A percentile compares a stretch with the other conserved stretches of the same genome.
Evolutionary conservation across 2,329 filamentous ascomycete species (phyloP).

Genomic region (Fusarium tuaranense): DNA sequence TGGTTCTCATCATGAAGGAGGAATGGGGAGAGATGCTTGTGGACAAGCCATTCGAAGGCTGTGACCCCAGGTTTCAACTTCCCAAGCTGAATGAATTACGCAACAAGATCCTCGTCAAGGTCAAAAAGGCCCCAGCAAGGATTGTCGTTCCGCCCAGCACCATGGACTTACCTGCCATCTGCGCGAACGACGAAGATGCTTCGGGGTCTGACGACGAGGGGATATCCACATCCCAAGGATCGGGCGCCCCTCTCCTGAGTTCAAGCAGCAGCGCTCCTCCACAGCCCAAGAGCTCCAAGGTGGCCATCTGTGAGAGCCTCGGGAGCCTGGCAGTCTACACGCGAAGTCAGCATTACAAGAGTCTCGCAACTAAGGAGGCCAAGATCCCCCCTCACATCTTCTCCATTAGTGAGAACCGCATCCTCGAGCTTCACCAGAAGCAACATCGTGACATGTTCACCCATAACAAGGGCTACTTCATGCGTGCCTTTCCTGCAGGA

Average conservation of each 20-base stretch:
- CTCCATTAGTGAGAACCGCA: slow-evolving; percentile 87
- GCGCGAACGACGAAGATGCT: slow-evolving; percentile 52
- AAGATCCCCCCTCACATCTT: slow-evolving; percentile 78
- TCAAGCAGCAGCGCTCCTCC: slow-evolving; percentile 17
- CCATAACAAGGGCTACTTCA: slow-evolving; percentile 89
- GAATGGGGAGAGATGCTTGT: slow-evolving; percentile 84
- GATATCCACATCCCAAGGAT: slow-evolving; percentile 23
- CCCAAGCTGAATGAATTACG: slow-evolving; percentile 78
- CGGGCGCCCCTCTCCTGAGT: slow-evolving; percentile 22
- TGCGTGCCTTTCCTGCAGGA: slow-evolving; percentile 90
- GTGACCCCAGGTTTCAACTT: slow-evolving; percentile 66
- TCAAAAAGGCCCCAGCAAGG: slow-evolving; percentile 69
- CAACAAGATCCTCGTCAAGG: slow-evolving; percentile 86
- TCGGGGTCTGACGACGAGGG: slow-evolving; percentile 60
- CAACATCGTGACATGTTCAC: slow-evolving; percentile 81
- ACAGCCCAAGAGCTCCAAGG: slow-evolving; percentile 56
- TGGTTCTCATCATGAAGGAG: slow-evolving; percentile 94
- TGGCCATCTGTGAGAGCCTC: slow-evolving; percentile 75
- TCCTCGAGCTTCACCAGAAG: slow-evolving; percentile 68
- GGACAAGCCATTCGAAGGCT: slow-evolving; percentile 64
- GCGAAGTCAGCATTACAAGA: slow-evolving; percentile 83
- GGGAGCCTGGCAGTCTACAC: slow-evolving; percentile 87
- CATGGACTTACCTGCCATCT: slow-evolving; percentile 47
- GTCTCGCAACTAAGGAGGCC: slow-evolving; percentile 73
- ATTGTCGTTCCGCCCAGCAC: slow-evolving; percentile 47